Percentiles rank a stretch among this genome's conserved stretches.
Evolutionary conservation across 2,329 filamentous ascomycete species (phyloP).

Genomic region (Aureobasidium subglaciale): DNA sequence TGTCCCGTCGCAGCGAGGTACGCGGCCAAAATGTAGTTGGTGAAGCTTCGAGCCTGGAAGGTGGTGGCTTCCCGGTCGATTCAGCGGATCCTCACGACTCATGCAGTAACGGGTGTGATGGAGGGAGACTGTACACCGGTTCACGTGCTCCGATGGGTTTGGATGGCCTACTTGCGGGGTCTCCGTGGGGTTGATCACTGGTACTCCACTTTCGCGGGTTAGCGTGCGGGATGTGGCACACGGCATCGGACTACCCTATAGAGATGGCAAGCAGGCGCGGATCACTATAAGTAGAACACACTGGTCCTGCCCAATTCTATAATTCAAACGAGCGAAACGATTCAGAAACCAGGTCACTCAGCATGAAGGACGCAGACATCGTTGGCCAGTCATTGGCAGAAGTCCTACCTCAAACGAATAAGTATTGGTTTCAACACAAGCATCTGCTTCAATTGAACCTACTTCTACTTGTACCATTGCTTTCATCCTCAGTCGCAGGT

Average conservation of each 20-base stretch:
- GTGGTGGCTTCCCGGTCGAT: not conserved
- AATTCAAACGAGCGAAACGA: not conserved
- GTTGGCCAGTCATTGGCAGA: conserved; percentile 27
- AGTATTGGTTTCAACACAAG: conserved; percentile 37
- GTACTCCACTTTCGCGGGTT: not conserved
- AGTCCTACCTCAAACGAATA: conserved; percentile 36
- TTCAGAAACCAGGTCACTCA: not conserved
- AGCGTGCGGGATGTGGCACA: not conserved
- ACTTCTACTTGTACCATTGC: conserved; percentile 37
- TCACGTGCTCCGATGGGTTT: not conserved
- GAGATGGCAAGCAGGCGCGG: not conserved
- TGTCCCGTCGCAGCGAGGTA: too few species aligned
- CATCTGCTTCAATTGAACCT: conserved; percentile 41
- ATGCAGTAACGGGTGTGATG: not conserved
- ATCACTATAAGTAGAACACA: conserved; percentile 1
- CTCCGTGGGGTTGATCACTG: not conserved
- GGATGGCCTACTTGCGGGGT: not conserved
- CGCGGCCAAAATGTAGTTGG: too few species aligned
- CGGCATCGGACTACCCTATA: not conserved
- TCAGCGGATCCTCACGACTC: not conserved
- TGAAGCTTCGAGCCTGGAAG: not conserved
- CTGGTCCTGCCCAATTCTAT: not conserved
- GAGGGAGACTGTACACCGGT: not conserved
- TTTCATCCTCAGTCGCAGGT: conserved; percentile 38
- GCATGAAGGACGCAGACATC: conserved; percentile 25